Evolutionary conservation across 177 flowering plant genomes (phyloP), one percentile per base, ranked within the genome.

Genomic region (Vitis hybrid): DNA sequence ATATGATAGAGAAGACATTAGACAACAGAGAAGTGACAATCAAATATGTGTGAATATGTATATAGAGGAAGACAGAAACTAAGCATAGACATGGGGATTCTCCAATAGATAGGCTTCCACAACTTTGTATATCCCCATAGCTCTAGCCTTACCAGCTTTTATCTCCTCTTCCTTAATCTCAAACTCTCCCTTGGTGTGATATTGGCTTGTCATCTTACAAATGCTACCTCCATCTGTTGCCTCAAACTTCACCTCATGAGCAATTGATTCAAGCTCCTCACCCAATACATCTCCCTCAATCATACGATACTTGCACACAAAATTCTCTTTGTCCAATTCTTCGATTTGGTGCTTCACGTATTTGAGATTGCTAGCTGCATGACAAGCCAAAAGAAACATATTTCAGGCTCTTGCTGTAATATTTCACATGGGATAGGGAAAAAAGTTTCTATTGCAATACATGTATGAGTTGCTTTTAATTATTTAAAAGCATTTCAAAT

Each of bases 81-180:
- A 81, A 65, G 78, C 74, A 60, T 81, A 82, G 58, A 48, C 75
- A 58, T 73, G 52, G 51, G 83, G 81, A 64, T 82, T 75, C 30
- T 71, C 78, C 62, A 75, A 48, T 30, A 82, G 75, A 67, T 80
- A 76, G 61, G 73, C 70, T 64, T 79, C 85, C 12, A 77, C 76
- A 67, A 71, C 72, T 61, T 77, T 76, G 75, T 51, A 75, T 40
- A 82, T 63, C 35, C 75, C 82, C 19, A 64, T 60, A 5, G 79
- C 70, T 13, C 19, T 72, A 3, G 63, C 78, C 54, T 73, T 62
- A 1, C 78, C 80, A 0, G 49, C 49, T 60, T 70, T 68, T 55
- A 75, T 60, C 13, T 80, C 77, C 6, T 77, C 83, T 62, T 82
- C 81, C 2, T 61, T 56, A 6, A 78, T 35, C 51, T 62, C 69